Conservation (phyloP, 768 basidiomycete species). For the Rhizopogon rudus region DNA sequence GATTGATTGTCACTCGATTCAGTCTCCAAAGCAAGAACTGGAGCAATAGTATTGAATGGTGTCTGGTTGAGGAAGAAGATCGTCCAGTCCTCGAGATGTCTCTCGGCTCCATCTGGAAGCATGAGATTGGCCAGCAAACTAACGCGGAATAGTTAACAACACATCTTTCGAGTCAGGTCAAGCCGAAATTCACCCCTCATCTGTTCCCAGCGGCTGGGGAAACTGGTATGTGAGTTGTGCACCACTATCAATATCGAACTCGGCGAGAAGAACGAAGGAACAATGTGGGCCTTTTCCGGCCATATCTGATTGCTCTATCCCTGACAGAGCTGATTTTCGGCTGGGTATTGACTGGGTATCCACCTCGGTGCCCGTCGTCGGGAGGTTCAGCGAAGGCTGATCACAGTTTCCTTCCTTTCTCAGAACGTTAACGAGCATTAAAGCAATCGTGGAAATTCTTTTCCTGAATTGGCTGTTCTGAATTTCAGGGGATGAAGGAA, state of each 20-base stretch:
- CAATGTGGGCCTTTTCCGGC: constrained; percentile 68
- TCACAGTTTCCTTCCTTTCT: neutral
- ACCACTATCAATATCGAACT: constrained; percentile 96
- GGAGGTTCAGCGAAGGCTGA: neutral
- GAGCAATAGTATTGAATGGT: constrained; percentile 79
- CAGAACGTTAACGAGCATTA: neutral
- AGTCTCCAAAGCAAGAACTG: constrained; percentile 71
- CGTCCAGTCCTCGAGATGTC: constrained; percentile 95
- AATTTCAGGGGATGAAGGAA: too few species aligned
- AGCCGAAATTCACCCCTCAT: constrained; percentile 71
- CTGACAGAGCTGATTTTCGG: neutral
- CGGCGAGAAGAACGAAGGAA: constrained; percentile 94
- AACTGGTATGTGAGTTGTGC: constrained; percentile 94
- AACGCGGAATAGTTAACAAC: constrained; percentile 1
- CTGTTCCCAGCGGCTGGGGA: constrained; percentile 88
- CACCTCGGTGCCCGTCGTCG: neutral
- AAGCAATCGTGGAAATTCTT: too few species aligned
- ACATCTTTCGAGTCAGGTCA: neutral
- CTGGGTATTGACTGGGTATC: neutral
- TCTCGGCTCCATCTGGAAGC: constrained; percentile 97
- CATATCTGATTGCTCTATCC: constrained; percentile 31
- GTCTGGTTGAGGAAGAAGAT: constrained; percentile 98
- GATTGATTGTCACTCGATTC: constrained; percentile 26
- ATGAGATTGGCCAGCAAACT: constrained; percentile 95
- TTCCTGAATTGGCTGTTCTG: too few species aligned